Conservation (phyloP, 768 basidiomycete species). For the Dentipellis sp. region DNA sequence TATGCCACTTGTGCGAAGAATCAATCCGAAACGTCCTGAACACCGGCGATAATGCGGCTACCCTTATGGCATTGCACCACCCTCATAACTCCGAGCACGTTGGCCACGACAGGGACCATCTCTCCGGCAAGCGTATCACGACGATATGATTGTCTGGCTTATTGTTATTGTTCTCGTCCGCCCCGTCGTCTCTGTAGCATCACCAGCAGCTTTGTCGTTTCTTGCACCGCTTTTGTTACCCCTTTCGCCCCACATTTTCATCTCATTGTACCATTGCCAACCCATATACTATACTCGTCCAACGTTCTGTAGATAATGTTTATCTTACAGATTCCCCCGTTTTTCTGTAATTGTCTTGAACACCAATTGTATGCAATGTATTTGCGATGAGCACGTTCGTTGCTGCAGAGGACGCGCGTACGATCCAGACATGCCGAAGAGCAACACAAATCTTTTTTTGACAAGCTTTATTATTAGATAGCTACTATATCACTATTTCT, state of each 20-base stretch:
- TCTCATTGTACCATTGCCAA: neutral
- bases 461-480: too few relatives aligned
- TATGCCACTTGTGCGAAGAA: conserved; percentile 59
- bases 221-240: conserved; percentile 4
- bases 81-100: conserved; percentile 16
- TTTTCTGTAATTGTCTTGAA: neutral
- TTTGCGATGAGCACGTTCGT: neutral
- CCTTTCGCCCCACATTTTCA: neutral
- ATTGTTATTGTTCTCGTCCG: conserved; percentile 5
- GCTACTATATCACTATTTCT: too few relatives aligned
- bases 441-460: too few relatives aligned
- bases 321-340: neutral
- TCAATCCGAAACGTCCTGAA: conserved; percentile 65
- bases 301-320: neutral
- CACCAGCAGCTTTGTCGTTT: neutral
- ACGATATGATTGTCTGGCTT: conserved; percentile 17
- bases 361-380: neutral
- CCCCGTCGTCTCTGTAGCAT: conserved; percentile 8
- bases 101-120: conserved; percentile 27
- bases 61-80: conserved; percentile 56
- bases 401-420: neutral
- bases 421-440: too few relatives aligned
- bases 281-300: conserved; percentile 2
- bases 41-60: conserved; percentile 54
- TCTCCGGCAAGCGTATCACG: conserved; percentile 28